phyloP scores from a whole-genome alignment of 192 early-diverging fungal genomes.

The Cladochytrium replicatum region DNA sequence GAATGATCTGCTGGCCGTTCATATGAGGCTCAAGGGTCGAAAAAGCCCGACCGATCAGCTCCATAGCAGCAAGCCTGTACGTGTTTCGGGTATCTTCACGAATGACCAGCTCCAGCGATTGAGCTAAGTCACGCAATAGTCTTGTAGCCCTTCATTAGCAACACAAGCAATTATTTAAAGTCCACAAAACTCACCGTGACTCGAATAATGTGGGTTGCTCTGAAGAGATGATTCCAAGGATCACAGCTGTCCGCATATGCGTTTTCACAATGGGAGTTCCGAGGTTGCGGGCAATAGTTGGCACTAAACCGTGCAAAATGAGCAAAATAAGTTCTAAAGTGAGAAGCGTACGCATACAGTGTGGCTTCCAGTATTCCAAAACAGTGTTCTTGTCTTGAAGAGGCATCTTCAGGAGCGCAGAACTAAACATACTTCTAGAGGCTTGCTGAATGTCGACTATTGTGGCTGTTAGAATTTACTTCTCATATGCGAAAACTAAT shows the following conservation, averaged over 20 bases:
- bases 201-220: conserved; percentile 44
- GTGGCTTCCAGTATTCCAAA: conserved; percentile 59
- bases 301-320: conserved; percentile 1
- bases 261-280: conserved; percentile 37
- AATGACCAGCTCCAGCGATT: conserved; percentile 56
- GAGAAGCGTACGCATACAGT: conserved; percentile 52
- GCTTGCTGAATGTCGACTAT: conserved; percentile 62
- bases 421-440: conserved; percentile 45
- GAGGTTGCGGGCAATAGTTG: conserved; percentile 35
- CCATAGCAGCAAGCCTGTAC: conserved; percentile 53
- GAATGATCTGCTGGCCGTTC: conserved; percentile 51
- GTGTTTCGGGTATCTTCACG: conserved; percentile 42
- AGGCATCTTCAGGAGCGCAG: conserved; percentile 39
- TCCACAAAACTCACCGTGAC: too few relatives aligned
- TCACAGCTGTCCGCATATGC: conserved; percentile 49
- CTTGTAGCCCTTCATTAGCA: too few relatives aligned
- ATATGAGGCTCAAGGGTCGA: conserved; percentile 64
- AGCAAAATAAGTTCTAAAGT: too few relatives aligned
- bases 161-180: too few relatives aligned
- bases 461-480: too few relatives aligned
- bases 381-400: conserved; percentile 35
- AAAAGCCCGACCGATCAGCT: conserved; percentile 65
- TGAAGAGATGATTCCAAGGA: conserved; percentile 66
- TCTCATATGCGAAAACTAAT: too few relatives aligned
- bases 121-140: conserved; percentile 48